Evolutionary conservation across 306 rosid species (phyloP).

Genomic region (Coriaria nepalensis): DNA sequence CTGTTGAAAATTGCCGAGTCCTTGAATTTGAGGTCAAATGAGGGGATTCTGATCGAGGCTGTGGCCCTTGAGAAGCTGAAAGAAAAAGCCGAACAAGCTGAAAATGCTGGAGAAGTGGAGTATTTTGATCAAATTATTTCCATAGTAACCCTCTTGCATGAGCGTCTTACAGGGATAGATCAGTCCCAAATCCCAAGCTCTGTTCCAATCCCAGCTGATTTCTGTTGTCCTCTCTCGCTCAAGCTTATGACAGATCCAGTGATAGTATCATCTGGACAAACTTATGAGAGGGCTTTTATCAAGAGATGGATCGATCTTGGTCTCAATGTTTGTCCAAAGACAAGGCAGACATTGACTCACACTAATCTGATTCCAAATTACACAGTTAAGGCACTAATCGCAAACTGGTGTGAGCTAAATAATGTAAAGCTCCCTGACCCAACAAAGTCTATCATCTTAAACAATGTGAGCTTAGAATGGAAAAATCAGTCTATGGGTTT

Average conservation of each 20-base stretch:
- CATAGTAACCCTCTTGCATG: slow-evolving; percentile 63
- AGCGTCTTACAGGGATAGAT: slow-evolving; percentile 51
- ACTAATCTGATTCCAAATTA: slow-evolving; percentile 82
- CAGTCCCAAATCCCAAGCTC: slow-evolving; percentile 70
- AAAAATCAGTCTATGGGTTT: slow-evolving; percentile 6
- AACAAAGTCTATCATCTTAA: slow-evolving; percentile 25
- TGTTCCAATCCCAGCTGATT: slow-evolving; percentile 80
- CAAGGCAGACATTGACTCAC: slow-evolving; percentile 82
- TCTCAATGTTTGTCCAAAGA: slow-evolving; percentile 93
- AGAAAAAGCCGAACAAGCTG: slow-evolving; percentile 91
- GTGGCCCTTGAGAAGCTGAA: slow-evolving; percentile 92
- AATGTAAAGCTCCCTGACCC: slow-evolving; percentile 76
- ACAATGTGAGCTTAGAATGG: slow-evolving; percentile 9
- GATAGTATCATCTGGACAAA: slow-evolving; percentile 97
- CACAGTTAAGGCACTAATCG: slow-evolving; percentile 95
- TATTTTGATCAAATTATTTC: slow-evolving; percentile 66
- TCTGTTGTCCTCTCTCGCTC: slow-evolving; percentile 96
- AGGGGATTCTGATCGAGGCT: slow-evolving; percentile 90
- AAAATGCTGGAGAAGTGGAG: slow-evolving; percentile 70
- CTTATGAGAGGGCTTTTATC: slow-evolving; percentile 82
- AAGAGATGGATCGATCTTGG: slow-evolving; percentile 89
- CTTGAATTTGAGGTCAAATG: slow-evolving; percentile 58
- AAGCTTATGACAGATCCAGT: slow-evolving; percentile 99
- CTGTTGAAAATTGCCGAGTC: slow-evolving; percentile 61
- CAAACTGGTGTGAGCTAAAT: slow-evolving; percentile 93